Evolutionary conservation across 2,329 filamentous ascomycete genomes (phyloP).

Genomic region (Colletotrichum aenigma): DNA sequence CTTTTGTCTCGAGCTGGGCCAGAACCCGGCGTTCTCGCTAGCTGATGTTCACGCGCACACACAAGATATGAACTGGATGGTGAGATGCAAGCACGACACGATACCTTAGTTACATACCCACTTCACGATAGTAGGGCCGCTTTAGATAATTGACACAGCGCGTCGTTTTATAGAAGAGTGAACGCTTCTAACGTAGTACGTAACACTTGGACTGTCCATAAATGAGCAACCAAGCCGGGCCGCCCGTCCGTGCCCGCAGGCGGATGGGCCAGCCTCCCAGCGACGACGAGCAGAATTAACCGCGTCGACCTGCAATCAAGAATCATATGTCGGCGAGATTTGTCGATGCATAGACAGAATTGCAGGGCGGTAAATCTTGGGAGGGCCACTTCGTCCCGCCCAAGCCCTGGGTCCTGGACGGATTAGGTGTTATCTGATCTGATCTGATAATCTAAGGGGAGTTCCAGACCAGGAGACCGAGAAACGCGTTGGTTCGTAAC

Average conservation of each 20-base stretch:
- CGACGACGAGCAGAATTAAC: background rate
- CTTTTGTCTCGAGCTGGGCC: background rate
- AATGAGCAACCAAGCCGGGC: background rate
- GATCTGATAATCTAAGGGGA: slow-evolving; percentile 6
- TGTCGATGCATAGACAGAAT: background rate
- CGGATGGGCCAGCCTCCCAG: background rate
- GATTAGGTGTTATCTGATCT: slow-evolving; percentile 14
- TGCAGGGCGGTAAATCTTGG: background rate
- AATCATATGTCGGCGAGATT: background rate
- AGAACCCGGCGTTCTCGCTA: background rate
- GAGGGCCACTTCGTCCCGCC: background rate
- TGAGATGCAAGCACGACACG: background rate
- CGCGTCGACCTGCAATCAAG: background rate
- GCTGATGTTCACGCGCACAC: background rate
- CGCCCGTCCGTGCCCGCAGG: background rate
- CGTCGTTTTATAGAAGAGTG: background rate
- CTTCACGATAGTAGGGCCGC: background rate
- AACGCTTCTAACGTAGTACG: background rate
- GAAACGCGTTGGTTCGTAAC: slow-evolving; percentile 8
- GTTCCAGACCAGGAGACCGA: background rate
- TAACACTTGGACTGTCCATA: background rate
- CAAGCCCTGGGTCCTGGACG: background rate
- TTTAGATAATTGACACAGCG: background rate
- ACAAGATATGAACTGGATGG: background rate
- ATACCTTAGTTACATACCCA: background rate